Evolutionary conservation across 306 rosid species (phyloP).

Genomic region (Dryas drummondii): DNA sequence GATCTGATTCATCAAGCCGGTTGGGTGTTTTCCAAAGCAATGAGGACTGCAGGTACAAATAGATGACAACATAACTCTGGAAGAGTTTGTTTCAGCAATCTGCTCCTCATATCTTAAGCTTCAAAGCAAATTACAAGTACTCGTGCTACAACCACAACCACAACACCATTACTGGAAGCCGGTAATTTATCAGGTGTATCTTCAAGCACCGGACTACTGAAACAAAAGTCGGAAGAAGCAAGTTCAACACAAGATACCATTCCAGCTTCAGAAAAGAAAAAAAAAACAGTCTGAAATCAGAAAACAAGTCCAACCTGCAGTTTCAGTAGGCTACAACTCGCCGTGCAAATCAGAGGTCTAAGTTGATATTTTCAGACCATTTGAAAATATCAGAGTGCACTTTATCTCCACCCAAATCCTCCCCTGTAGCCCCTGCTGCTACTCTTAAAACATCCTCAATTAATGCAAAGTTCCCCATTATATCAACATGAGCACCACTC

Average conservation of each 20-base stretch:
- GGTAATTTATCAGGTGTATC: slow-evolving; percentile 16
- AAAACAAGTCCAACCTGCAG: no score
- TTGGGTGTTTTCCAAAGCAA: slow-evolving; percentile 16
- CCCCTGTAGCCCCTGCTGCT: slow-evolving; percentile 79
- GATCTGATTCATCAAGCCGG: slow-evolving; percentile 16
- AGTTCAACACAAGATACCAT: background rate
- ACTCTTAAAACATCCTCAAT: slow-evolving; percentile 77
- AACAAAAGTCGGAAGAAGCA: slow-evolving; percentile 12
- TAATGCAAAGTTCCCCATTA: slow-evolving; percentile 81
- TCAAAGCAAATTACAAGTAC: slow-evolving; percentile 6
- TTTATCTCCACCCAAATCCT: slow-evolving; percentile 73
- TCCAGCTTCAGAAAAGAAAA: background rate
- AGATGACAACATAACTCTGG: slow-evolving; percentile 3
- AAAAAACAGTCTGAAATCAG: no score
- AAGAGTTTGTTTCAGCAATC: slow-evolving; percentile 25
- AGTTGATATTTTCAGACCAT: slow-evolving; percentile 60
- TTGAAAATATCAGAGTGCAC: slow-evolving; percentile 63
- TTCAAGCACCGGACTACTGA: slow-evolving; percentile 22
- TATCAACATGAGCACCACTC: slow-evolving; percentile 84
- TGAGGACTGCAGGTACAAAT: background rate
- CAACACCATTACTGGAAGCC: slow-evolving; percentile 7
- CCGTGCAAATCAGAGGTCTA: slow-evolving; percentile 51
- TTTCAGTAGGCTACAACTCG: slow-evolving; percentile 26
- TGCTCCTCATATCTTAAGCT: slow-evolving; percentile 9
- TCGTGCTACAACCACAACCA: slow-evolving; percentile 9